phyloP scores from a whole-genome alignment of 306 rosid genomes.

The Vicia villosa region DNA sequence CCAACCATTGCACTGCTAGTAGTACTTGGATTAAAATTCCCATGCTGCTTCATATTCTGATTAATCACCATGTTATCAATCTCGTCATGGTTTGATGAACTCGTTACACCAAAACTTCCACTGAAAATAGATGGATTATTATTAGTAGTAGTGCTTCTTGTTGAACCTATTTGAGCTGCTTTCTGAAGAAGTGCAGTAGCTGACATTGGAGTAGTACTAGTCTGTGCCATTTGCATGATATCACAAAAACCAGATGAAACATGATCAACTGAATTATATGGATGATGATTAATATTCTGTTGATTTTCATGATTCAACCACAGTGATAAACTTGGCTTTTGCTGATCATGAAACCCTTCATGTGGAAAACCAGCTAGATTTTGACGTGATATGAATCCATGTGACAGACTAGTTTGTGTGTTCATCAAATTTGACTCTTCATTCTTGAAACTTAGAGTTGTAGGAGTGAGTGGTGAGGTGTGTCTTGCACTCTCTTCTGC shows the following conservation, averaged over 20 bases:
- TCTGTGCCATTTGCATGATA: neutral
- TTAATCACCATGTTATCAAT: constrained; percentile 20
- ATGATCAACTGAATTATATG: neutral
- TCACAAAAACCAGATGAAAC: neutral
- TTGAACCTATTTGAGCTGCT: constrained; percentile 21
- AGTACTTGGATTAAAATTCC: constrained; percentile 27
- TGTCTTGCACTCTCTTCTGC: neutral
- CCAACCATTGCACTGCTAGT: neutral
- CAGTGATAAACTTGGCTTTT: constrained; percentile 11
- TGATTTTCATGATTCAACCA: constrained; percentile 9
- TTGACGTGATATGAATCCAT: neutral
- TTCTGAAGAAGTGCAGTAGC: constrained; percentile 29
- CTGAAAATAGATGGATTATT: neutral
- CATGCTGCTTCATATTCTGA: constrained; percentile 39
- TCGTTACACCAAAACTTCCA: constrained; percentile 15
- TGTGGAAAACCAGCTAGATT: neutral
- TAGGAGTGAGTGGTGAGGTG: neutral
- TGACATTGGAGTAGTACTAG: constrained; percentile 3
- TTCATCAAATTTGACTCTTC: constrained; percentile 2
- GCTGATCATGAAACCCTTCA: neutral
- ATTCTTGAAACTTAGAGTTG: neutral
- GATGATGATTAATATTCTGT: neutral
- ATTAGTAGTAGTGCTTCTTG: constrained; percentile 2
- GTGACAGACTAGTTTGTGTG: neutral
- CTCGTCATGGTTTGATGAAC: constrained; percentile 11